These are phyloP conservation scores for Fusarium lateritium DNA, from an alignment of 2,329 filamentous ascomycete genomes.

Conservation along the genomic window DNA sequence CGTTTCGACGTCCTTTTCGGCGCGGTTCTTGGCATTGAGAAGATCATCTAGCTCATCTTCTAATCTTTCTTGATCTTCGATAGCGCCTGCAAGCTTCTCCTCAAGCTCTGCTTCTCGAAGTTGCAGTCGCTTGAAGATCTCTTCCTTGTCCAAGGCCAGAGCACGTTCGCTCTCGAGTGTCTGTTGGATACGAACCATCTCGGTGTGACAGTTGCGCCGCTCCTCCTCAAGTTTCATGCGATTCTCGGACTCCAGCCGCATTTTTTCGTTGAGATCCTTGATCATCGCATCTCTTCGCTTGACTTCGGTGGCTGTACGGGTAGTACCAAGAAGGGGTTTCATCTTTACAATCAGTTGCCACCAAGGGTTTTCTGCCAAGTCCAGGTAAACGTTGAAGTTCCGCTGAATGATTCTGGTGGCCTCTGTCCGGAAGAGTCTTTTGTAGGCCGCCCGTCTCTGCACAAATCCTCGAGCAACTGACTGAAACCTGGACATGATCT, in stretches of 20 bases:
- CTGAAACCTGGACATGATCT: conserved; percentile 95
- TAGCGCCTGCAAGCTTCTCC: conserved; percentile 91
- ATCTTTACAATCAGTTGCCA: conserved; percentile 96
- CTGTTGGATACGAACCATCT: conserved; percentile 91
- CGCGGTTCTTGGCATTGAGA: conserved; percentile 88
- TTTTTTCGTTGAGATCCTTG: conserved; percentile 85
- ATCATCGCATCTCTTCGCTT: conserved; percentile 97
- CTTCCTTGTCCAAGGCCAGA: conserved; percentile 97
- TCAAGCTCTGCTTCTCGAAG: conserved; percentile 90
- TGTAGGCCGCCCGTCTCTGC: conserved; percentile 89
- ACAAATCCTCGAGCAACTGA: conserved; percentile 91
- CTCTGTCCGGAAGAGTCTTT: conserved; percentile 93
- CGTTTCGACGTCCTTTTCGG: conserved; percentile 86
- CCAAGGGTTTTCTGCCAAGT: conserved; percentile 94
- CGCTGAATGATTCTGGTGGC: conserved; percentile 94
- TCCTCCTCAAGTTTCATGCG: conserved; percentile 91
- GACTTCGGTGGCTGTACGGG: conserved; percentile 91
- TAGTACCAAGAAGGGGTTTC: conserved; percentile 94
- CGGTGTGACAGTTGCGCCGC: conserved; percentile 85
- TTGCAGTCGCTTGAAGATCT: conserved; percentile 98
- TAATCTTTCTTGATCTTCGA: conserved; percentile 93
- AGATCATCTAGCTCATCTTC: conserved; percentile 94
- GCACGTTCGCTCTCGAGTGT: conserved; percentile 95
- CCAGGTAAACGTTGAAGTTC: conserved; percentile 93
- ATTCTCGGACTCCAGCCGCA: conserved; percentile 81